Percentiles rank a stretch among this genome's conserved stretches.
These are phyloP conservation scores for Acanthamoeba lenticulata DNA, from an alignment of 208 protist species.

Conservation along the genomic window DNA sequence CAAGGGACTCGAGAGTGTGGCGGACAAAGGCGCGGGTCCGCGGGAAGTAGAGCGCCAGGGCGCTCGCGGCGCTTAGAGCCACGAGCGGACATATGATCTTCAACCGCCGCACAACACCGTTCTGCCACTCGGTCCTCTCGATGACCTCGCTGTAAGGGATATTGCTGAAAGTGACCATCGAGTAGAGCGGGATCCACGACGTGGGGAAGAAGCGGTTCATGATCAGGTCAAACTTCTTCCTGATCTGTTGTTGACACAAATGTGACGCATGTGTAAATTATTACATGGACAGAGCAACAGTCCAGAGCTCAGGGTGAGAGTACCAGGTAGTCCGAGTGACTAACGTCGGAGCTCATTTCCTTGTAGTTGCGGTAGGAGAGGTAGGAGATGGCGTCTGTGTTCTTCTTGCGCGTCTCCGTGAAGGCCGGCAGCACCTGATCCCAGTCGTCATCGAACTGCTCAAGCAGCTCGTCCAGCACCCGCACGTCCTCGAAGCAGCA, in stretches of 20 bases:
- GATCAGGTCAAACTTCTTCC: constrained; percentile 60
- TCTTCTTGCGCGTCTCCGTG: constrained; percentile 65
- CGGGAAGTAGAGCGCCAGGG: constrained; percentile 42
- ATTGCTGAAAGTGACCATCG: constrained; percentile 53
- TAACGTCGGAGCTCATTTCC: constrained; percentile 78
- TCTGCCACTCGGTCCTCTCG: constrained; percentile 17
- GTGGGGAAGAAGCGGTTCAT: constrained; percentile 31
- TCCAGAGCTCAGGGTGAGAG: neutral
- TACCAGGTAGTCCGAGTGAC: constrained; percentile 36
- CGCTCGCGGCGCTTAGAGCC: neutral
- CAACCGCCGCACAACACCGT: neutral
- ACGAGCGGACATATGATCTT: neutral
- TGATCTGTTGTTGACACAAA: neutral
- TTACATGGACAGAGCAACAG: neutral
- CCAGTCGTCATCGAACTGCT: constrained; percentile 37
- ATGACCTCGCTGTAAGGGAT: constrained; percentile 61
- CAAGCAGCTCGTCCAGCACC: constrained; percentile 67
- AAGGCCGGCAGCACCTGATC: constrained; percentile 34
- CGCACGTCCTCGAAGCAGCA: constrained; percentile 76
- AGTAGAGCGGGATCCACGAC: constrained; percentile 64
- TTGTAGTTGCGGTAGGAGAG: constrained; percentile 79
- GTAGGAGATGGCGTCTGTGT: constrained; percentile 78
- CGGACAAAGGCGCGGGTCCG: constrained; percentile 10
- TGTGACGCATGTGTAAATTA: neutral
- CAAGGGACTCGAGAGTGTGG: neutral